Evolutionary conservation across 768 basidiomycete species (phyloP).

Genomic region (Psilocybe sp.): DNA sequence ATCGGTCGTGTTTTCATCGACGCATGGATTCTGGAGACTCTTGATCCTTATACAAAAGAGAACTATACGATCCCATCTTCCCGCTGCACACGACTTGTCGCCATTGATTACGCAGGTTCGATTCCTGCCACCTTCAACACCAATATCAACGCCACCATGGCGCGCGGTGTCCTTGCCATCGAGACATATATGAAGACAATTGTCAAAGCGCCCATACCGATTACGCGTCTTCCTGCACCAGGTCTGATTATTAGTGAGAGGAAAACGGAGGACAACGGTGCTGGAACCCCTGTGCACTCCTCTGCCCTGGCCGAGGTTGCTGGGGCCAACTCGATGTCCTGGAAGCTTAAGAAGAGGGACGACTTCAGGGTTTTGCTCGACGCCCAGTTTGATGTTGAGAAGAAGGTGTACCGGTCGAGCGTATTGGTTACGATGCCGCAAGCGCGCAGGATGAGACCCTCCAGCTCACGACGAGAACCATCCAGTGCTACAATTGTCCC

Average conservation of each 20-base stretch:
- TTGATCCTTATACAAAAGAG: constrained; percentile 93
- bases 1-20: constrained; percentile 84
- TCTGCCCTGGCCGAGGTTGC: constrained; percentile 9
- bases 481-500: constrained; percentile 15
- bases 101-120: constrained; percentile 83
- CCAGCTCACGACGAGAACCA: constrained; percentile 11
- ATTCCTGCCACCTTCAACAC: constrained; percentile 84
- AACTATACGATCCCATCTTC: constrained; percentile 95
- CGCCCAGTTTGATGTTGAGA: constrained; percentile 49
- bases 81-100: constrained; percentile 78
- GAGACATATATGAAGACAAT: constrained; percentile 67
- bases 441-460: background rate
- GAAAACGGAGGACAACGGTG: constrained; percentile 40
- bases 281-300: constrained; percentile 4
- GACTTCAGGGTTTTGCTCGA: constrained; percentile 54
- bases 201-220: constrained; percentile 55
- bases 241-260: constrained; percentile 58
- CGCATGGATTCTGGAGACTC: constrained; percentile 94
- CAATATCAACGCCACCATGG: constrained; percentile 77
- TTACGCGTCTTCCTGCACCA: constrained; percentile 65
- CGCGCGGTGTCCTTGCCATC: constrained; percentile 67
- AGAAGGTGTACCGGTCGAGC: constrained; percentile 47
- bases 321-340: constrained; percentile 31
- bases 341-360: constrained; percentile 63
- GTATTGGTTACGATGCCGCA: constrained; percentile 43